phyloP scores from a whole-genome alignment of 768 basidiomycete species.

The Xerocomellus intermedius region DNA sequence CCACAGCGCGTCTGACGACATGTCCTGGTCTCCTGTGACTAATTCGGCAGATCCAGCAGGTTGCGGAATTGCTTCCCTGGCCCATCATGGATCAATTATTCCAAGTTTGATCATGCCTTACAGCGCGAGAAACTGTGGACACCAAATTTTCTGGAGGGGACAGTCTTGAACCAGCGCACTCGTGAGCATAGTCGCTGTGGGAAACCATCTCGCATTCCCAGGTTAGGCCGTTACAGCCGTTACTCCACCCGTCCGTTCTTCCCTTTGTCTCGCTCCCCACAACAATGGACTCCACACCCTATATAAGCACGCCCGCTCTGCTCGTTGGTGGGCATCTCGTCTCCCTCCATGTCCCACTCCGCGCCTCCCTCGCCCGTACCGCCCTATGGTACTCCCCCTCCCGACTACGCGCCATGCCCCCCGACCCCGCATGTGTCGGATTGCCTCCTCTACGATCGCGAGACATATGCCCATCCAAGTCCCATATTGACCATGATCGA shows the following conservation, averaged over 20 bases:
- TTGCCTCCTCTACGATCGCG: neutral
- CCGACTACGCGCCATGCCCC: slow-evolving; percentile 14
- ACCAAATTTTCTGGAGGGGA: slow-evolving; percentile 96
- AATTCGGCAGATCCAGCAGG: slow-evolving; percentile 84
- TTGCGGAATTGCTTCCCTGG: slow-evolving; percentile 95
- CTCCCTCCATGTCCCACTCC: neutral
- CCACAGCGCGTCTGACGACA: slow-evolving; percentile 82
- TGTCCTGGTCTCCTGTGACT: slow-evolving; percentile 89
- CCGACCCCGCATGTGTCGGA: neutral
- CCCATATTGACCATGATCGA: slow-evolving; percentile 13
- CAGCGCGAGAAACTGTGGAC: slow-evolving; percentile 61
- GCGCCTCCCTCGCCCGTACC: slow-evolving; percentile 10
- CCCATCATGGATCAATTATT: slow-evolving; percentile 82
- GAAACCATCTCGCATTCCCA: slow-evolving; percentile 74
- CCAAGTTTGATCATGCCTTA: slow-evolving; percentile 67
- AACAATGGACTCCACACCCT: slow-evolving; percentile 5
- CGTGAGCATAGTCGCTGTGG: slow-evolving; percentile 55
- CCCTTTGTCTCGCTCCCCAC: neutral
- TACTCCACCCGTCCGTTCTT: slow-evolving; percentile 44
- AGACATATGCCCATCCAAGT: slow-evolving; percentile 11
- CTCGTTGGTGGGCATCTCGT: neutral
- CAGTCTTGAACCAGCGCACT: slow-evolving; percentile 93
- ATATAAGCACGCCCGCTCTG: slow-evolving; percentile 10
- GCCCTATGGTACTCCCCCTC: slow-evolving; percentile 6
- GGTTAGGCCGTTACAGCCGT: slow-evolving; percentile 80